phyloP scores from a whole-genome alignment of 352 stramenopile genomes.

The Globisporangium viniferum region DNA sequence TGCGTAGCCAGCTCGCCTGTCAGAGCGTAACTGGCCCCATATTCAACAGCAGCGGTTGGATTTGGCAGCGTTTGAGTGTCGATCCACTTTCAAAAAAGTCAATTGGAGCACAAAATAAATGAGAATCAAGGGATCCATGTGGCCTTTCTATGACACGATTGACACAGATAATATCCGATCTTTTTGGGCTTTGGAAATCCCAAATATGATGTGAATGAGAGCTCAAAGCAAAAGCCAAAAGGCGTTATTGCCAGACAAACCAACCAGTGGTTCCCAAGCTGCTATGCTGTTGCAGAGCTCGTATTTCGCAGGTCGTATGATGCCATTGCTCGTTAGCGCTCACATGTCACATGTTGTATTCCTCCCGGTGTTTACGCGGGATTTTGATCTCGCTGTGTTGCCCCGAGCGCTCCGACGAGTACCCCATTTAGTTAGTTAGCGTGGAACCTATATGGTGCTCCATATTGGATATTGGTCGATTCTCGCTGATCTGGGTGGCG shows the following conservation, averaged over 20 bases:
- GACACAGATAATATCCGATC: background rate
- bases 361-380: background rate
- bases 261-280: background rate
- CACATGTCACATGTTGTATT: background rate
- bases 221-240: background rate
- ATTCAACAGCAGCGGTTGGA: no score
- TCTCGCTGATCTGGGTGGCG: no score
- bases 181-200: background rate
- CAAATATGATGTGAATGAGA: background rate
- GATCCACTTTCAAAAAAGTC: no score
- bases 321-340: background rate
- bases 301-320: background rate
- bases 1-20: background rate
- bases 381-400: background rate
- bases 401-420: background rate
- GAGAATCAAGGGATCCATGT: background rate
- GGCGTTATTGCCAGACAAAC: background rate
- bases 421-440: background rate
- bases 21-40: background rate
- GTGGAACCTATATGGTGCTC: background rate
- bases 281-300: background rate
- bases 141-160: background rate
- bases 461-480: background rate
- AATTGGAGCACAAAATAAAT: background rate
- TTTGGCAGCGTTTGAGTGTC: no score